Evolutionary conservation across 73 alveolate species (phyloP).

Genomic region (Paramecium caudatum): DNA sequence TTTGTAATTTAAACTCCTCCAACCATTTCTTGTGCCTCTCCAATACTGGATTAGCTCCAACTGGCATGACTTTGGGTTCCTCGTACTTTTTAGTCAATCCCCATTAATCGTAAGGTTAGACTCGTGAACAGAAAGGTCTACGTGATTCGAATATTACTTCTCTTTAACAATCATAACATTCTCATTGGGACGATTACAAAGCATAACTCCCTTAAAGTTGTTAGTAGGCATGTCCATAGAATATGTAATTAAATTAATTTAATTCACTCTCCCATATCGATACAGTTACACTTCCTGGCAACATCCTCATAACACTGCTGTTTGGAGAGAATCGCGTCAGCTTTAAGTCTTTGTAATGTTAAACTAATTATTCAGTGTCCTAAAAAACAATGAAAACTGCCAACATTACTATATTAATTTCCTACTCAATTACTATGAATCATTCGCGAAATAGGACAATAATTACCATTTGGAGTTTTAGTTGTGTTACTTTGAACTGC

Average conservation of each 20-base stretch:
- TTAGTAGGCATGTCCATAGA: slow-evolving; percentile 56
- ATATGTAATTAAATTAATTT: slow-evolving; percentile 46
- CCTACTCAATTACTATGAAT: slow-evolving; percentile 45
- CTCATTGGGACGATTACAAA: slow-evolving; percentile 94
- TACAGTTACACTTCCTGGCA: slow-evolving; percentile 27
- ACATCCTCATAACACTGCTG: neutral
- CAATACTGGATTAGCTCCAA: slow-evolving; percentile 63
- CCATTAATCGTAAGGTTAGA: slow-evolving; percentile 82
- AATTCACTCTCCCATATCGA: neutral
- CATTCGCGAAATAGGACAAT: slow-evolving; percentile 8
- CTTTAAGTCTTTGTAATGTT: slow-evolving; percentile 41
- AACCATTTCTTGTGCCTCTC: slow-evolving; percentile 78
- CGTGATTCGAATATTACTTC: slow-evolving; percentile 76
- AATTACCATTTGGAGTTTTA: slow-evolving; percentile 57
- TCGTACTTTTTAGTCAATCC: slow-evolving; percentile 83
- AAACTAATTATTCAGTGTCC: neutral
- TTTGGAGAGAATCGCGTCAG: neutral
- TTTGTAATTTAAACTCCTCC: slow-evolving; percentile 73
- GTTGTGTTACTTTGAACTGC: slow-evolving; percentile 45
- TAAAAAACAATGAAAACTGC: neutral
- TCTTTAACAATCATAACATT: slow-evolving; percentile 74
- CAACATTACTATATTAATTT: slow-evolving; percentile 30
- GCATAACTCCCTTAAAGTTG: slow-evolving; percentile 96
- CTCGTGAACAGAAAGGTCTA: slow-evolving; percentile 89
- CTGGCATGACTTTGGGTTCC: neutral